Percentiles rank a stretch among this genome's conserved stretches.
phyloP scores from a whole-genome alignment of 108 stramenopile species.

The Hondaea fermentalgiana region DNA sequence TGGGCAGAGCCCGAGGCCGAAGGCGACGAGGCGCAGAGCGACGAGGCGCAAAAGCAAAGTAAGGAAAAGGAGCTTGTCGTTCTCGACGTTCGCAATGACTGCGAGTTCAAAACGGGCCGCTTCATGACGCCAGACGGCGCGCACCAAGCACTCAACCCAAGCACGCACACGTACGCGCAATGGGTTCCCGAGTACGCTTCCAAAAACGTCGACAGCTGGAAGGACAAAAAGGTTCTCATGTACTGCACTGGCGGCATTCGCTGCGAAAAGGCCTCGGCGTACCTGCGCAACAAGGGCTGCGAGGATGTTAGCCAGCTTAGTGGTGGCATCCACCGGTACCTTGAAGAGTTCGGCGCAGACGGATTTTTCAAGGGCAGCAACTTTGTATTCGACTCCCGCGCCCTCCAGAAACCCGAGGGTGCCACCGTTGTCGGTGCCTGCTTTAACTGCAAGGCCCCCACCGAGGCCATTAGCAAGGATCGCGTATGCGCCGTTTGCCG shows the following conservation, averaged over 20 bases:
- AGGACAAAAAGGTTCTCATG: constrained; percentile 22
- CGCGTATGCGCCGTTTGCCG: constrained; percentile 20
- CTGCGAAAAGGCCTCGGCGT: constrained; percentile 24
- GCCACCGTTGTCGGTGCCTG: constrained; percentile 1
- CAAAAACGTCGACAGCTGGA: background rate
- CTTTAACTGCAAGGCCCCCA: background rate
- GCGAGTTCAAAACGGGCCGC: constrained; percentile 19
- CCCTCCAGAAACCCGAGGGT: background rate
- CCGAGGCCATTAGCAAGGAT: background rate
- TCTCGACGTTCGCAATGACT: constrained; percentile 27
- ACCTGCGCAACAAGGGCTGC: background rate
- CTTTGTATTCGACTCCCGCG: constrained; percentile 73
- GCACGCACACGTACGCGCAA: background rate
- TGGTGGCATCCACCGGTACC: constrained; percentile 87
- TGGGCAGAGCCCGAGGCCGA: background rate
- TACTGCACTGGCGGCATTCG: constrained; percentile 44
- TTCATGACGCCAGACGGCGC: background rate
- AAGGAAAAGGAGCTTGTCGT: background rate
- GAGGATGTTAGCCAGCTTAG: constrained; percentile 59
- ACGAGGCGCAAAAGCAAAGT: too few relatives aligned
- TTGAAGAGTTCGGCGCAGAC: constrained; percentile 65
- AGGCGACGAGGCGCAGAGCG: too few relatives aligned
- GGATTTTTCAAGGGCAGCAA: constrained; percentile 79
- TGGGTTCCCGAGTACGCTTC: background rate
- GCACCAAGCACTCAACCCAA: background rate